phyloP scores from a whole-genome alignment of 2,329 filamentous ascomycete genomes.

The Nectriaceae sp. region DNA sequence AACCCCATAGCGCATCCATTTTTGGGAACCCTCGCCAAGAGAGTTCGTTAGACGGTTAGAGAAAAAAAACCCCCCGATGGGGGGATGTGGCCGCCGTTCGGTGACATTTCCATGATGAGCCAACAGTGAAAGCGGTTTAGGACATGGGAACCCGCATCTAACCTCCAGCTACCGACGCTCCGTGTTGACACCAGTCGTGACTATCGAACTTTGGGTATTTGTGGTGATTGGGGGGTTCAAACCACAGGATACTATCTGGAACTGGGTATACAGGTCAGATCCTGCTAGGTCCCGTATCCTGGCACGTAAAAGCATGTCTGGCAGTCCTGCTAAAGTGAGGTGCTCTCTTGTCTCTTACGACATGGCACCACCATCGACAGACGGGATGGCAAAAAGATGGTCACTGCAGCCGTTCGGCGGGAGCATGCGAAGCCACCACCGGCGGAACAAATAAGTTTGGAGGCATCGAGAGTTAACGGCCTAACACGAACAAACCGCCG shows the following conservation, averaged over 20 bases:
- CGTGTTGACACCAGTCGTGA: neutral
- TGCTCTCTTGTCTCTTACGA: conserved; percentile 15
- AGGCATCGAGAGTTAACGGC: neutral
- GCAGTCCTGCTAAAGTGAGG: conserved; percentile 11
- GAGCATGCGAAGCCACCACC: conserved; percentile 18
- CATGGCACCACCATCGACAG: conserved; percentile 24
- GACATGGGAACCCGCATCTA: neutral
- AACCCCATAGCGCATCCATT: neutral
- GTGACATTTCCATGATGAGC: conserved; percentile 22
- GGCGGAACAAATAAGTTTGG: conserved; percentile 8
- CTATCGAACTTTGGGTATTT: neutral
- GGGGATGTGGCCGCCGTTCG: conserved; percentile 15
- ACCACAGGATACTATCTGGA: neutral
- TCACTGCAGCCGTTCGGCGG: conserved; percentile 1
- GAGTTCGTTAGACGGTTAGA: neutral
- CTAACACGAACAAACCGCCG: neutral
- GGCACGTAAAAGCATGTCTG: conserved; percentile 17
- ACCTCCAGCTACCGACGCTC: neutral
- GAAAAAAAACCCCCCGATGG: conserved; percentile 19
- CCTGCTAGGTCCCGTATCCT: conserved; percentile 14
- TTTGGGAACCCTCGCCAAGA: neutral
- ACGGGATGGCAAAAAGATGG: conserved; percentile 7
- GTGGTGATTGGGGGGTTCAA: neutral
- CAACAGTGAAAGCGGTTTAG: conserved; percentile 7
- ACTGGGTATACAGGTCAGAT: conserved; percentile 4